A percentile compares a stretch with the other conserved stretches of the same genome.
Conservation (phyloP, 257 asterid genomes). For the Cynanchum wilfordii region DNA sequence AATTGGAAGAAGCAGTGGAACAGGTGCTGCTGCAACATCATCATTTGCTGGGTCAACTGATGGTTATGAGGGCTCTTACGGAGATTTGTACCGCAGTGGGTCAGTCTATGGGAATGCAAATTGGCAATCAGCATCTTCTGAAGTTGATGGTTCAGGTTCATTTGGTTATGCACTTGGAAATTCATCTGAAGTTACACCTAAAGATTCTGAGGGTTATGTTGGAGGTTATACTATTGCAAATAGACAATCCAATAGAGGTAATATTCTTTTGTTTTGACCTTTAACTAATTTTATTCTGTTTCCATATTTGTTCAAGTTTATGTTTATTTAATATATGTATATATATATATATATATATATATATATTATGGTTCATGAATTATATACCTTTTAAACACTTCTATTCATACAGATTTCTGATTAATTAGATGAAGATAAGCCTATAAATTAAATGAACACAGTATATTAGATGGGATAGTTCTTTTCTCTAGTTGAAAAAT, state of each 20-base stretch:
- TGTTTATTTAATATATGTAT: background rate
- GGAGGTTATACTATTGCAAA: conserved; percentile 42
- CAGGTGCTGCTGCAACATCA: conserved; percentile 43
- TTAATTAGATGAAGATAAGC: background rate
- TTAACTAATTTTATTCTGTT: background rate
- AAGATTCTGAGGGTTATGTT: conserved; percentile 39
- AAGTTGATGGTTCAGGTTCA: conserved; percentile 38
- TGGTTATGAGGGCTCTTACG: conserved; percentile 38
- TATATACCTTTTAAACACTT: background rate
- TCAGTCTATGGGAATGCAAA: conserved; percentile 39
- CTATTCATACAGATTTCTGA: background rate
- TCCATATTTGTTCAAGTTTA: conserved; percentile 1
- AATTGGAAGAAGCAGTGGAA: conserved; percentile 48
- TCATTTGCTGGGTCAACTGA: conserved; percentile 47
- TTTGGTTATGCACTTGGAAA: conserved; percentile 47
- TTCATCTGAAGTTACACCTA: conserved; percentile 35
- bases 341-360: background rate
- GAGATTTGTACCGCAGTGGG: conserved; percentile 33
- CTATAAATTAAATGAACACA: background rate
- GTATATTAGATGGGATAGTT: background rate
- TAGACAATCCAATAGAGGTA: conserved; percentile 78
- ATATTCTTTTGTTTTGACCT: conserved; percentile 13
- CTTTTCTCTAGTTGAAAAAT: background rate
- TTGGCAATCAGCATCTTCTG: conserved; percentile 42
- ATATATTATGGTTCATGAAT: background rate